Percentiles rank a stretch among this genome's conserved stretches.
Evolutionary conservation across 306 rosid species (phyloP).

Genomic region (Prunus campanulata): DNA sequence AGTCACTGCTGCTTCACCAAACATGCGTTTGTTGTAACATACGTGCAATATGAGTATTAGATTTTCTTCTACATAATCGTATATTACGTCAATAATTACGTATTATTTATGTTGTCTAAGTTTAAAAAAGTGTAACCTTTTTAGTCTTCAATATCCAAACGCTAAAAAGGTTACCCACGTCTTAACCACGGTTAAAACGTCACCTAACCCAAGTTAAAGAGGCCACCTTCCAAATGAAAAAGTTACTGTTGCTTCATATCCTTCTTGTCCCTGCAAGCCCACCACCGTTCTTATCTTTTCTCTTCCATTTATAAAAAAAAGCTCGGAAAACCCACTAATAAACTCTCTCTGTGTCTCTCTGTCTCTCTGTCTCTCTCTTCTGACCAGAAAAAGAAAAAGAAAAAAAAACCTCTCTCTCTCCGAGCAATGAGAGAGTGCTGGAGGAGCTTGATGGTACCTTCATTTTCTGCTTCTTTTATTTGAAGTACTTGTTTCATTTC

Average conservation of each 20-base stretch:
- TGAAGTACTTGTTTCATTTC: background rate
- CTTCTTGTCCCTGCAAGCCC: background rate
- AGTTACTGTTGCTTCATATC: background rate
- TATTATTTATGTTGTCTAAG: no score
- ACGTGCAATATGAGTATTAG: no score
- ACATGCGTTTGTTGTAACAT: no score
- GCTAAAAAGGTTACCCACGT: background rate
- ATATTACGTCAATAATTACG: no score
- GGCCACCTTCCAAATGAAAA: background rate
- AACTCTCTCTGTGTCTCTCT: background rate
- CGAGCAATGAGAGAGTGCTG: background rate
- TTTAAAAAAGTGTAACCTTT: no score
- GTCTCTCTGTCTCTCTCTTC: background rate
- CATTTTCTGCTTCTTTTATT: background rate
- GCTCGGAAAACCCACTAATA: background rate
- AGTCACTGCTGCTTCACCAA: no score
- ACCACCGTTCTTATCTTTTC: background rate
- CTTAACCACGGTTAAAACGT: constrained; percentile 1
- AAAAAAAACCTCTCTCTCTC: background rate
- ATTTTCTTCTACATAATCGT: no score
- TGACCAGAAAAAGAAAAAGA: background rate
- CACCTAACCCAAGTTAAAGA: background rate
- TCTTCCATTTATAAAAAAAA: background rate
- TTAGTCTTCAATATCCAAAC: background rate
- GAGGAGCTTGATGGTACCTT: constrained; percentile 6